Conservation (phyloP, 371 early-diverging fungal genomes). For the Actinomortierella ambigua region DNA sequence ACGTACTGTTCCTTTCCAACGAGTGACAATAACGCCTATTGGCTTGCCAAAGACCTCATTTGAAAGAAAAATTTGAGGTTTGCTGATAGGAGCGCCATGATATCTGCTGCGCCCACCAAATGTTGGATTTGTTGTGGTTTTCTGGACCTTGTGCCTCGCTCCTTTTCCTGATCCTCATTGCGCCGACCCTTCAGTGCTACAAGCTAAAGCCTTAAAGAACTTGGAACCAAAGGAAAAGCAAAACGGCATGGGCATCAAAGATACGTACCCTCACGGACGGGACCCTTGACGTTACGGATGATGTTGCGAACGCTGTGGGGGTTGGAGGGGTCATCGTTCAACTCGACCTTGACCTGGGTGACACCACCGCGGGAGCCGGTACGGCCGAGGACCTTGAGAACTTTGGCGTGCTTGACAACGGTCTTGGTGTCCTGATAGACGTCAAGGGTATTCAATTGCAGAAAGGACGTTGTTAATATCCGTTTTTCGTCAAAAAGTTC, state of each 20-base stretch:
- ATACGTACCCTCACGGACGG: slow-evolving; percentile 84
- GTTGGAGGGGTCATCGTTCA: slow-evolving; percentile 86
- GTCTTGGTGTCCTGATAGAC: slow-evolving; percentile 66
- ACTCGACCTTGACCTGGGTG: slow-evolving; percentile 98
- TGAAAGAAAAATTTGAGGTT: too few relatives aligned
- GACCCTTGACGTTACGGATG: slow-evolving; percentile 99
- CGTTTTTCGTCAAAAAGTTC: background rate
- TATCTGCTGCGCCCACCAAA: background rate
- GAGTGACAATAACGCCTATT: too few relatives aligned
- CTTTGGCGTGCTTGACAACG: slow-evolving; percentile 91
- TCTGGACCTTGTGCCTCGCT: background rate
- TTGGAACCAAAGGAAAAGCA: background rate
- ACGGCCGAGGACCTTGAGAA: slow-evolving; percentile 97
- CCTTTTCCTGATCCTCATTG: background rate
- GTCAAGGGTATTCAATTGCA: too few relatives aligned
- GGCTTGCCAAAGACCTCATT: too few relatives aligned
- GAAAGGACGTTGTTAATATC: too few relatives aligned
- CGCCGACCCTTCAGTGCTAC: background rate
- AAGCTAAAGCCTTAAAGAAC: too few relatives aligned
- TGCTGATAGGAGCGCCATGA: too few relatives aligned
- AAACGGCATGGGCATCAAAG: slow-evolving; percentile 5
- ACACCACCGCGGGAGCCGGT: slow-evolving; percentile 99
- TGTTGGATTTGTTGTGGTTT: background rate
- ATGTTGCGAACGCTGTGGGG: slow-evolving; percentile 83
- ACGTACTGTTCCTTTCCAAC: too few relatives aligned